These are phyloP conservation scores for Pontederia paniculata DNA, from an alignment of 176 grass and related monocot genomes.

Conservation along the genomic window DNA sequence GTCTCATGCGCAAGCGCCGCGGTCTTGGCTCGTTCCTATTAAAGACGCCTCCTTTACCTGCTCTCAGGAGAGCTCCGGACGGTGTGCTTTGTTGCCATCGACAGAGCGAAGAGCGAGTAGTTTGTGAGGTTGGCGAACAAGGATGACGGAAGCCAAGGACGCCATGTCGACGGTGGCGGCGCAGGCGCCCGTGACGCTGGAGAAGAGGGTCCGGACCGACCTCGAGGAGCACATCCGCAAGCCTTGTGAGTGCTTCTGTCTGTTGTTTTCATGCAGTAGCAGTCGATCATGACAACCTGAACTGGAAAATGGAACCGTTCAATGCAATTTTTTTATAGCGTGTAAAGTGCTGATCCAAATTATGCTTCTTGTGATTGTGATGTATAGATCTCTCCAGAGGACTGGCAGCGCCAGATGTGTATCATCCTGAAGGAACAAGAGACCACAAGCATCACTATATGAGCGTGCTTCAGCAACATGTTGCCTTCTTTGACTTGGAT, in stretches of 20 bases:
- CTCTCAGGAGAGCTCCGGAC: neutral
- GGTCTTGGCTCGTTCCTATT: constrained; percentile 9
- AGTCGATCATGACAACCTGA: too few species aligned
- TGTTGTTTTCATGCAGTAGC: too few species aligned
- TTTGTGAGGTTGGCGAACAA: neutral
- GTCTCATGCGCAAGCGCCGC: constrained; percentile 16
- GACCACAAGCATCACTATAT: constrained; percentile 42
- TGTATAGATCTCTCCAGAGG: constrained; percentile 58
- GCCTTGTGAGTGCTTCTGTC: constrained; percentile 44
- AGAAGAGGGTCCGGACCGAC: constrained; percentile 59
- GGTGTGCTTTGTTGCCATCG: too few species aligned
- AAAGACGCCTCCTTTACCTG: too few species aligned
- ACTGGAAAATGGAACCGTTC: too few species aligned
- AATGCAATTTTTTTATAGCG: too few species aligned
- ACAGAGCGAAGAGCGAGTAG: constrained; percentile 1
- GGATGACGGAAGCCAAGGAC: constrained; percentile 37
- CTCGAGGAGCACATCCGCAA: constrained; percentile 70
- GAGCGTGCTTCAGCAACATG: constrained; percentile 89
- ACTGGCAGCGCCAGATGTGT: constrained; percentile 61
- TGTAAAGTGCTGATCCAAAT: neutral
- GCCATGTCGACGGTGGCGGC: constrained; percentile 47
- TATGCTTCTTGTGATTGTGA: neutral
- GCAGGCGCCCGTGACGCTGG: constrained; percentile 64
- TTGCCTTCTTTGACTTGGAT: constrained; percentile 78
- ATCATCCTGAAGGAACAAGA: constrained; percentile 69